Conservation (phyloP, 805 yeast species). For the Candida corydali region DNA sequence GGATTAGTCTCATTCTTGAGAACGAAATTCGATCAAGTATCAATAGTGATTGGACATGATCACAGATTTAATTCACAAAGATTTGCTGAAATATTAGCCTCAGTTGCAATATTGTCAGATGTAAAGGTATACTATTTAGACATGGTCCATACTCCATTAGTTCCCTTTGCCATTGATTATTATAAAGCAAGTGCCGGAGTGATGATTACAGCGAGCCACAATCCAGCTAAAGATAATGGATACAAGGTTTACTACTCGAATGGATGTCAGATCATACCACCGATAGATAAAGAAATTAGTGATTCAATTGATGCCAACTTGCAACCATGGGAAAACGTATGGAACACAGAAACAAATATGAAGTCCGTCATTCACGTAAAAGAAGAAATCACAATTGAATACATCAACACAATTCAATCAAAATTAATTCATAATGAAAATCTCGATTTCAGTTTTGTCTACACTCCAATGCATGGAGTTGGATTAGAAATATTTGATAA, state of each 20-base stretch:
- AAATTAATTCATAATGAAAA: conserved; percentile 27
- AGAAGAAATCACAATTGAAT: conserved; percentile 38
- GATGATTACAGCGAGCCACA: conserved; percentile 90
- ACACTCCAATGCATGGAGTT: conserved; percentile 96
- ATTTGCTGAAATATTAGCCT: conserved; percentile 77
- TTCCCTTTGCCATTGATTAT: conserved; percentile 77
- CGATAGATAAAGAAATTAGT: conserved; percentile 78
- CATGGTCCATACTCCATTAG: conserved; percentile 76
- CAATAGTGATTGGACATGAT: conserved; percentile 85
- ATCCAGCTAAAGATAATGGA: conserved; percentile 84
- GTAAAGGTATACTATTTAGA: conserved; percentile 66
- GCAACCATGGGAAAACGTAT: conserved; percentile 52
- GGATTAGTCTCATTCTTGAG: conserved; percentile 58
- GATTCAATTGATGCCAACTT: conserved; percentile 55
- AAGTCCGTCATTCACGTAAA: conserved; percentile 30
- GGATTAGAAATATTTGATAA: conserved; percentile 60
- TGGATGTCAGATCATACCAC: conserved; percentile 95
- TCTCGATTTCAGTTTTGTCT: conserved; percentile 52
- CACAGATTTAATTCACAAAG: conserved; percentile 77
- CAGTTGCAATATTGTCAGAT: conserved; percentile 66
- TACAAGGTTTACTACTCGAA: conserved; percentile 91
- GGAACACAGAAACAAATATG: conserved; percentile 43
- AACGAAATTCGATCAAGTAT: conserved; percentile 12
- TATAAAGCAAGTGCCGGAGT: conserved; percentile 72
- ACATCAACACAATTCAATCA: conserved; percentile 25